phyloP scores from a whole-genome alignment of 257 asterid species.

The Solanum habrochaites region DNA sequence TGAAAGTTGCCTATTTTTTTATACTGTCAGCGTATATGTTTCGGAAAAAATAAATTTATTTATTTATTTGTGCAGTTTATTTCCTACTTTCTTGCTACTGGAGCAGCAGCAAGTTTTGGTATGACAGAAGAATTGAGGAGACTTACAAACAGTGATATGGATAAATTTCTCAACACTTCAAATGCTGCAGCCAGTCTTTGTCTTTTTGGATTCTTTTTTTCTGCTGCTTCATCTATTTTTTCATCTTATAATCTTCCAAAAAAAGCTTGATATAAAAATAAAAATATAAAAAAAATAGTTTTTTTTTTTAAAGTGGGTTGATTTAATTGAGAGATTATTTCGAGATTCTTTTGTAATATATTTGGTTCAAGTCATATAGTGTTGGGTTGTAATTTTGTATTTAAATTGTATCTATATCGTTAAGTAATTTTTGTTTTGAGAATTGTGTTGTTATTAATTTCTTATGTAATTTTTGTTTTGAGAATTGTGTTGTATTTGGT shows the following conservation, averaged over 20 bases:
- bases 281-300: not conserved
- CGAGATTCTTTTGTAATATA: not conserved
- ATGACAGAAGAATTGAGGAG: conserved; percentile 22
- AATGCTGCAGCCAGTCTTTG: conserved; percentile 44
- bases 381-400: not conserved
- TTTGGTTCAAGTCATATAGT: not conserved
- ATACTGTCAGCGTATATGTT: not conserved
- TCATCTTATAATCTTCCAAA: conserved; percentile 43
- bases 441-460: not conserved
- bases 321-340: not conserved
- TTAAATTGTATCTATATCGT: not conserved
- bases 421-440: not conserved
- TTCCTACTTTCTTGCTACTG: conserved; percentile 22
- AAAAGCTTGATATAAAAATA: not conserved
- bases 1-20: too few relatives aligned
- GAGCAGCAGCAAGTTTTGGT: conserved; percentile 37
- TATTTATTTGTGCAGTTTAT: conserved; percentile 8
- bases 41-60: not conserved
- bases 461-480: not conserved
- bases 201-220: conserved; percentile 19
- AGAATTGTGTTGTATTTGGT: not conserved
- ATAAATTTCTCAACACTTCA: conserved; percentile 6
- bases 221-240: conserved; percentile 28
- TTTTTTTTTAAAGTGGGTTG: not conserved
- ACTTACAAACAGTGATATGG: not conserved